These are phyloP conservation scores for Salix brachista DNA, from an alignment of 345 rosid genomes.

Conservation along the genomic window DNA sequence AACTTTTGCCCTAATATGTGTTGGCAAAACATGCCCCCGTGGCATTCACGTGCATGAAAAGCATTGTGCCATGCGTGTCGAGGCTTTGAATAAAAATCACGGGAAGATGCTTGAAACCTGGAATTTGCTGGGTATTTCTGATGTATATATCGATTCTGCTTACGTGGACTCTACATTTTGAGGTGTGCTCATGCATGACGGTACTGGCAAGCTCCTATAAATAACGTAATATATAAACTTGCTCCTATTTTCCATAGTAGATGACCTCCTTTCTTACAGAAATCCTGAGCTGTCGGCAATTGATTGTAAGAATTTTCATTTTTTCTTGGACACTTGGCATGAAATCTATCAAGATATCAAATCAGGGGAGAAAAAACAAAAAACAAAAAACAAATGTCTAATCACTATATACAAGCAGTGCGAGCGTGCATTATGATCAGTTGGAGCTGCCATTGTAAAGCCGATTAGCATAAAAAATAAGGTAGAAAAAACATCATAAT, in stretches of 20 bases:
- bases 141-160: not conserved
- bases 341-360: not conserved
- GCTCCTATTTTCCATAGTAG: no score
- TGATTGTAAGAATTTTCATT: not conserved
- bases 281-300: not conserved
- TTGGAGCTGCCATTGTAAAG: not conserved
- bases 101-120: not conserved
- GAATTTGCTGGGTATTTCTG: not conserved
- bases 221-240: no score
- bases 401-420: not conserved
- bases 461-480: not conserved
- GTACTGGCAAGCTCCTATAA: not conserved
- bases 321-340: no score
- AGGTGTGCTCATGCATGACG: conserved; percentile 14
- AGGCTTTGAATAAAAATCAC: not conserved
- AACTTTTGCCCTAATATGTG: not conserved
- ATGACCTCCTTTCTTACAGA: not conserved
- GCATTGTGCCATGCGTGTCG: not conserved
- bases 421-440: not conserved
- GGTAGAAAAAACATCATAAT: not conserved
- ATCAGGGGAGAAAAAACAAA: not conserved
- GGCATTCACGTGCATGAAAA: conserved; percentile 25
- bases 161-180: not conserved
- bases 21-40: conserved; percentile 1
- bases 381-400: no score